These are phyloP conservation scores for Solanum dulcamara DNA, from an alignment of 257 asterid species.

Conservation along the genomic window DNA sequence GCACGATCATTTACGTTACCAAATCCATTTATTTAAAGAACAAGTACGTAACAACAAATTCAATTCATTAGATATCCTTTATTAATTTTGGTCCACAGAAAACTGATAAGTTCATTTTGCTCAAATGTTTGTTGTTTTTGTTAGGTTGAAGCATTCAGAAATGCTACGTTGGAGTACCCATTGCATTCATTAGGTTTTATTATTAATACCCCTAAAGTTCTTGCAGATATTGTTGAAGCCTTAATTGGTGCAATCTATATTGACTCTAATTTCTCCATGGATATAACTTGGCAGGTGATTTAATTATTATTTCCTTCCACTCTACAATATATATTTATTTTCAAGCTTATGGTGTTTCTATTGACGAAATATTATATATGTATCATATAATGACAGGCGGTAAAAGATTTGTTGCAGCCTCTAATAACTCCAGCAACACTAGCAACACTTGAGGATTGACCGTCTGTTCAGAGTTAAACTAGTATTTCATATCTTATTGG, in stretches of 20 bases:
- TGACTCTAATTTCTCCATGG: slow-evolving; percentile 20
- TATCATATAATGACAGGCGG: slow-evolving; percentile 14
- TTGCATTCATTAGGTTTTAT: slow-evolving; percentile 39
- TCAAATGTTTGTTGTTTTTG: background rate
- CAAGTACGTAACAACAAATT: slow-evolving; percentile 17
- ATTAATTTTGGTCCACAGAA: background rate
- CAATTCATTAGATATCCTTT: background rate
- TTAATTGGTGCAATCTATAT: slow-evolving; percentile 34
- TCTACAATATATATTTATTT: background rate
- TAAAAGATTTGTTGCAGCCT: slow-evolving; percentile 24
- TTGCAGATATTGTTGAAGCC: slow-evolving; percentile 51
- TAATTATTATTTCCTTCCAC: background rate
- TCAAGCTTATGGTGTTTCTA: too few species aligned
- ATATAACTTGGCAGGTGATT: slow-evolving; percentile 34
- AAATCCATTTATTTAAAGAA: background rate
- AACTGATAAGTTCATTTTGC: background rate
- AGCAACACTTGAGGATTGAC: too few species aligned
- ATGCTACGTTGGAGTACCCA: slow-evolving; percentile 20
- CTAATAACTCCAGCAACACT: slow-evolving; percentile 18
- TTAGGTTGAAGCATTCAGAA: slow-evolving; percentile 32
- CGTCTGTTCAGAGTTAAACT: background rate
- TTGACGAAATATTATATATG: background rate
- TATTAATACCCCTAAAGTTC: slow-evolving; percentile 37
- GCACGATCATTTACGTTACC: slow-evolving; percentile 20
- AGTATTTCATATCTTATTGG: background rate